These are phyloP conservation scores for Tulasnella sp. DNA, from an alignment of 768 basidiomycete species.

Conservation along the genomic window DNA sequence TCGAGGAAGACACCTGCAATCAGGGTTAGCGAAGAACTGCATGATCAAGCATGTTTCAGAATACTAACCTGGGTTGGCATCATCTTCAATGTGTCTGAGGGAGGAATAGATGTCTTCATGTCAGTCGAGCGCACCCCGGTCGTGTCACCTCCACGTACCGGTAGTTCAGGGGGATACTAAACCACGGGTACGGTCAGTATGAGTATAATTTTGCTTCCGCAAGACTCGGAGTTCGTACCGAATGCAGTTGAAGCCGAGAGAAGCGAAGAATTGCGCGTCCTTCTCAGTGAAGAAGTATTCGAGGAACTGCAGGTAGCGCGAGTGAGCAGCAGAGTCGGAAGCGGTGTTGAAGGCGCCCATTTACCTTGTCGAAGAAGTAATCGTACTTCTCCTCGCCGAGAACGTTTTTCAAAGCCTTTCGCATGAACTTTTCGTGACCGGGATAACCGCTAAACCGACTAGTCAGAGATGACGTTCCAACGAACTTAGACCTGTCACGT, in stretches of 20 bases:
- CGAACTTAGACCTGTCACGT: not conserved
- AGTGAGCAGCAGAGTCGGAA: not conserved
- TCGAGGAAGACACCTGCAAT: slow-evolving; percentile 58
- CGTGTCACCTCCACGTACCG: slow-evolving; percentile 64
- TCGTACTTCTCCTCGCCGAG: slow-evolving; percentile 65
- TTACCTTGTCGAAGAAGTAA: slow-evolving; percentile 83
- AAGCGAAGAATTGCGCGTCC: slow-evolving; percentile 78
- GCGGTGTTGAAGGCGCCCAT: not conserved
- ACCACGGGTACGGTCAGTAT: not conserved
- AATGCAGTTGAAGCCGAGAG: slow-evolving; percentile 78
- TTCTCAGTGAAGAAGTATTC: slow-evolving; percentile 80
- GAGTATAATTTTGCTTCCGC: not conserved
- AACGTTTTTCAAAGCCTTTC: slow-evolving; percentile 65
- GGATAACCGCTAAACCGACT: slow-evolving; percentile 58
- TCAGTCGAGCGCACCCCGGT: not conserved
- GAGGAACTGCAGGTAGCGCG: slow-evolving; percentile 57
- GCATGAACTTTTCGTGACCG: slow-evolving; percentile 79
- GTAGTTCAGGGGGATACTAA: slow-evolving; percentile 68
- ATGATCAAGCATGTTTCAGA: not conserved
- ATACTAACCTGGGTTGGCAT: slow-evolving; percentile 65
- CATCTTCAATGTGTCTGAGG: slow-evolving; percentile 51
- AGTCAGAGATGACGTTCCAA: not conserved
- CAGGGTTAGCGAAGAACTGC: not conserved
- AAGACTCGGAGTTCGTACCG: slow-evolving; percentile 44
- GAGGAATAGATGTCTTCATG: not conserved